A percentile compares a stretch with the other conserved stretches of the same genome.
Conservation (phyloP, 352 stramenopile species). For the Phytophthora hybrid region DNA sequence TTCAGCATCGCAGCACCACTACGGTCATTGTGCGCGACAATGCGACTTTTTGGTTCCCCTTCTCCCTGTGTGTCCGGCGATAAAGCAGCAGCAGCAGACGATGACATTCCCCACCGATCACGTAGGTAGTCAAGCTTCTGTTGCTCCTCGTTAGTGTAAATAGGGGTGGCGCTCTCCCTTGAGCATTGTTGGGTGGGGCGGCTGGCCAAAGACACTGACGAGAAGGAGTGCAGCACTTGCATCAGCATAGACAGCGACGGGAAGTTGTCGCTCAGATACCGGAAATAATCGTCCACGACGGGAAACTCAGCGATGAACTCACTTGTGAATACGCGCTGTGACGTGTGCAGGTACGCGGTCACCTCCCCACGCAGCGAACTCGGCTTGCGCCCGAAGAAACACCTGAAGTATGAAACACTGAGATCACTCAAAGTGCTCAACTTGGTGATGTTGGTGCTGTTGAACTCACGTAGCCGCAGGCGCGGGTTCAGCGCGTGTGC, state of each 20-base stretch:
- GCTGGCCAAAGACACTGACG: constrained; percentile 29
- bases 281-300: constrained; percentile 69
- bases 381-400: constrained; percentile 54
- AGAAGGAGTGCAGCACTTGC: constrained; percentile 64
- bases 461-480: constrained; percentile 50
- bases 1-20: constrained; percentile 35
- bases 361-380: constrained; percentile 66
- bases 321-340: constrained; percentile 55
- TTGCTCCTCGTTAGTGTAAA: constrained; percentile 33
- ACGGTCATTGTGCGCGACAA: constrained; percentile 29
- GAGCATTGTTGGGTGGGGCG: constrained; percentile 11
- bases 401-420: constrained; percentile 62
- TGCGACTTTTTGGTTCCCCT: constrained; percentile 20
- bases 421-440: constrained; percentile 69
- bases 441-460: constrained; percentile 59
- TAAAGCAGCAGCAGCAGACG: constrained; percentile 11
- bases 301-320: constrained; percentile 68
- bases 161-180: constrained; percentile 1
- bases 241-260: constrained; percentile 73
- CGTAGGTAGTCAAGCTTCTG: constrained; percentile 42
- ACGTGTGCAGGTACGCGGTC: constrained; percentile 73
- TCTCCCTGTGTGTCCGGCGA: constrained; percentile 1
- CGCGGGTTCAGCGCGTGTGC: constrained; percentile 70
- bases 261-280: constrained; percentile 71
- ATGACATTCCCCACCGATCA: constrained; percentile 28